These are phyloP conservation scores for Tuber magnatum DNA, from an alignment of 495 filamentous ascomycete genomes.

Conservation along the genomic window DNA sequence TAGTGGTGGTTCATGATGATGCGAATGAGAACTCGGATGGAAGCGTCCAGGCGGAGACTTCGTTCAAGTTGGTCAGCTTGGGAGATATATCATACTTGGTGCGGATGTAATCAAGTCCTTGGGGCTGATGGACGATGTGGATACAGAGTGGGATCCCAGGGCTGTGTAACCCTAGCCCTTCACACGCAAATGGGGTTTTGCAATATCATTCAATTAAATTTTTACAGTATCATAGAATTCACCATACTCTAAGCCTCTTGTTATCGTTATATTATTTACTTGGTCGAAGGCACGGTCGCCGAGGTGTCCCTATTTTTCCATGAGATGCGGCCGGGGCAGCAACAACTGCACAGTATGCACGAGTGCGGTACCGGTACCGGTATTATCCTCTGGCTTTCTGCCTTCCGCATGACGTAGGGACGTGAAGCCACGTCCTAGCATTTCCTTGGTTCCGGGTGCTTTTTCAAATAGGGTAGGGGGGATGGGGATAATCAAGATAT, in stretches of 20 bases:
- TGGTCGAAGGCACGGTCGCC: neutral
- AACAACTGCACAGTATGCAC: neutral
- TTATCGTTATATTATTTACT: too few species aligned
- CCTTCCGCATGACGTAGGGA: neutral
- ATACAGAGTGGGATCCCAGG: conserved; percentile 18
- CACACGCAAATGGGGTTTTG: neutral
- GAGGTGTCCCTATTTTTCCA: neutral
- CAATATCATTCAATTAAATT: neutral
- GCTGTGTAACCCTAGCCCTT: neutral
- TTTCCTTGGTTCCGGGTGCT: neutral
- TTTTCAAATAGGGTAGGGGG: neutral
- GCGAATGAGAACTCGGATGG: conserved; percentile 41
- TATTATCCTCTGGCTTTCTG: neutral
- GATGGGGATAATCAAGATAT: neutral
- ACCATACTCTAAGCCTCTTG: too few species aligned
- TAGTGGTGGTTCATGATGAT: conserved; percentile 43
- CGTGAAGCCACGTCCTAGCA: neutral
- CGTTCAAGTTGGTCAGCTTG: conserved; percentile 41
- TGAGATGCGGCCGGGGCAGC: neutral
- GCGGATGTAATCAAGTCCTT: conserved; percentile 6
- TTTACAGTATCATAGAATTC: neutral
- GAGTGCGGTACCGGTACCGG: too few species aligned
- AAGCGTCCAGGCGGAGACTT: conserved; percentile 36
- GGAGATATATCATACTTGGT: conserved; percentile 37
- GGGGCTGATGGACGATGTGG: conserved; percentile 6